Base-by-base conservation (phyloP, 108 stramenopile genomes). In the Skeletonema marinoi region DNA sequence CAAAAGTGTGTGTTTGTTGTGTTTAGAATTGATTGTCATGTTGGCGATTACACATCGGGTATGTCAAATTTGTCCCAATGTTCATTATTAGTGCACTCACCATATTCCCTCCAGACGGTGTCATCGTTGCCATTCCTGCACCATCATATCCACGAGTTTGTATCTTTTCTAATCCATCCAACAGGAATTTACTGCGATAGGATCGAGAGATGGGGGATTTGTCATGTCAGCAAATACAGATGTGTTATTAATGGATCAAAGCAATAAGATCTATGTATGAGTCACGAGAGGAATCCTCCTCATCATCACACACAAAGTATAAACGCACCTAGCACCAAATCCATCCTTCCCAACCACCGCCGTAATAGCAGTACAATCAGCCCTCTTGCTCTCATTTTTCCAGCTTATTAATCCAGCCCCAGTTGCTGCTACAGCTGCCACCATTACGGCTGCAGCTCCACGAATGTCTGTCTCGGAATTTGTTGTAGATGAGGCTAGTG, bases 141-240 rank as follows among this genome's bases (percentile, higher is more conserved):
- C 90, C 90, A 74, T 96, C 96, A 60, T 96, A 96, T 17, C 96
- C 96, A 4, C 94, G 82, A 38, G 94, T 93, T 66, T 91, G 90
- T 71, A 96, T 86, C 71, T 94, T 89, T 50, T 83, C 77, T 59
- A 96, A 79, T 7, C 93, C 96, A 68, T 95, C 90, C 11, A 93
- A 39, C 4, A 95, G 77, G 67, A 83, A 85, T 33, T 78, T 78
- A 19, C 86, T 81, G 56, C 29, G 19, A 48, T 32, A 30, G 13
- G 58, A 61, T 25, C 25, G 25, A 56, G 21, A 71, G n/a, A 30
- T 3, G 5, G 6, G 0, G 3, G 17, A 9, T 6, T 13, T 39
- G 12, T 13, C 12, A 59, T 17, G 21, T 66, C 38, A 66, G 68
- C 5, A n/a, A 38, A 36, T 6, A 2, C n/a, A 36, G 31, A 48